These are phyloP conservation scores for Amorphotheca resinae DNA, from an alignment of 495 filamentous ascomycete genomes.

Conservation along the genomic window DNA sequence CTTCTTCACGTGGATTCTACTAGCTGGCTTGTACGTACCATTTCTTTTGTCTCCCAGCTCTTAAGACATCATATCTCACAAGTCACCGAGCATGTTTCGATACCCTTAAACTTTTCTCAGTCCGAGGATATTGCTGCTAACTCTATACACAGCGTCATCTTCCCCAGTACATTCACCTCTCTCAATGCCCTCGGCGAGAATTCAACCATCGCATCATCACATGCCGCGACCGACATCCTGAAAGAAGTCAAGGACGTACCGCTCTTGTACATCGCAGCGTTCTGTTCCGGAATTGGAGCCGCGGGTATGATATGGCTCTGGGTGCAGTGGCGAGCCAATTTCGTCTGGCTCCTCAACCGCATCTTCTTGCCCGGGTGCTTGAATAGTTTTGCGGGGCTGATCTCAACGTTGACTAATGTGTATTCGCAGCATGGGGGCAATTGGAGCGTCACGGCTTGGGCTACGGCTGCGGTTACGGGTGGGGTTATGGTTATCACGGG, in stretches of 20 bases:
- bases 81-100: no score
- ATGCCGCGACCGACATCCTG: conserved; percentile 3
- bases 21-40: conserved; percentile 30
- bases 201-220: background rate
- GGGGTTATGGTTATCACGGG: conserved; percentile 13
- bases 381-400: conserved; percentile 34
- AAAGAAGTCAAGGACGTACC: conserved; percentile 12
- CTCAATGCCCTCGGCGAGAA: background rate
- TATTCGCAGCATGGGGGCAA: conserved; percentile 33
- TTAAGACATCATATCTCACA: no score
- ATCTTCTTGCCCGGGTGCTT: conserved; percentile 31
- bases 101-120: no score
- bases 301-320: conserved; percentile 21
- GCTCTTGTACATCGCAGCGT: conserved; percentile 10
- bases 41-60: no score
- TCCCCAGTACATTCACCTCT: conserved; percentile 28
- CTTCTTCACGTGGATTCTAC: conserved; percentile 26
- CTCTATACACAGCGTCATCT: conserved; percentile 16
- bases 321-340: conserved; percentile 25
- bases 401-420: conserved; percentile 36
- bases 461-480: conserved; percentile 24
- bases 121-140: no score
- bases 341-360: conserved; percentile 32
- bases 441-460: conserved; percentile 33
- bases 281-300: conserved; percentile 20